Percentiles rank a stretch among this genome's conserved stretches.
These are phyloP conservation scores for Diaporthe ilicicola DNA, from an alignment of 2,329 filamentous ascomycete genomes.

Conservation along the genomic window DNA sequence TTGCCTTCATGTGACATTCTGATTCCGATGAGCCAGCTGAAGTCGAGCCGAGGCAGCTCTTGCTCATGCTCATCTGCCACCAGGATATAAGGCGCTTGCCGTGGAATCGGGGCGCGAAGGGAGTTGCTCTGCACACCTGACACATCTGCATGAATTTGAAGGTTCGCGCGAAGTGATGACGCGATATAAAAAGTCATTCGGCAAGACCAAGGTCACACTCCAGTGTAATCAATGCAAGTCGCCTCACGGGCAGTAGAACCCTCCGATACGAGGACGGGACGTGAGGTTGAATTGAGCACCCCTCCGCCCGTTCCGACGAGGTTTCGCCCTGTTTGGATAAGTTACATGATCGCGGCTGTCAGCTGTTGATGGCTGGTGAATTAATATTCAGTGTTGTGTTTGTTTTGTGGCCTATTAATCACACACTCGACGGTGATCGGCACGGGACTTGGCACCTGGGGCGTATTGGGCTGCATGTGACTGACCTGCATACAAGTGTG, in stretches of 20 bases:
- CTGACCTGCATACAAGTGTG: constrained; percentile 1
- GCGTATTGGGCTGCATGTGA: neutral
- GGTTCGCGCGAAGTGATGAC: neutral
- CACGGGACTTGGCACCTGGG: neutral
- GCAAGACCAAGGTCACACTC: neutral
- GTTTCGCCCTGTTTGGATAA: neutral
- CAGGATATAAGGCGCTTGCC: too few relatives aligned
- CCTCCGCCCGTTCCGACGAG: neutral
- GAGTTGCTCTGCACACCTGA: neutral
- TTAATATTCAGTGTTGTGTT: neutral
- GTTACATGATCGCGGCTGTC: neutral
- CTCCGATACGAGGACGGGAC: too few relatives aligned
- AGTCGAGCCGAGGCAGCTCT: too few relatives aligned
- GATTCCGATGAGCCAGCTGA: too few relatives aligned
- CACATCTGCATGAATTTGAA: neutral
- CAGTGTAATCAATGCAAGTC: neutral
- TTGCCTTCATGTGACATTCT: too few relatives aligned
- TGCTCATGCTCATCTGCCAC: too few relatives aligned
- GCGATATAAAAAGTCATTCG: neutral
- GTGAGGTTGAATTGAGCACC: neutral
- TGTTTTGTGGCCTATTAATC: neutral
- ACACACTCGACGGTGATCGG: neutral
- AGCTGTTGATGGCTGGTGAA: neutral
- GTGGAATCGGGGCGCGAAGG: neutral
- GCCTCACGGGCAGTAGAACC: neutral